Evolutionary conservation across 1,284 basidiomycete genomes (phyloP).

Genomic region (Trichosporon asahii): DNA sequence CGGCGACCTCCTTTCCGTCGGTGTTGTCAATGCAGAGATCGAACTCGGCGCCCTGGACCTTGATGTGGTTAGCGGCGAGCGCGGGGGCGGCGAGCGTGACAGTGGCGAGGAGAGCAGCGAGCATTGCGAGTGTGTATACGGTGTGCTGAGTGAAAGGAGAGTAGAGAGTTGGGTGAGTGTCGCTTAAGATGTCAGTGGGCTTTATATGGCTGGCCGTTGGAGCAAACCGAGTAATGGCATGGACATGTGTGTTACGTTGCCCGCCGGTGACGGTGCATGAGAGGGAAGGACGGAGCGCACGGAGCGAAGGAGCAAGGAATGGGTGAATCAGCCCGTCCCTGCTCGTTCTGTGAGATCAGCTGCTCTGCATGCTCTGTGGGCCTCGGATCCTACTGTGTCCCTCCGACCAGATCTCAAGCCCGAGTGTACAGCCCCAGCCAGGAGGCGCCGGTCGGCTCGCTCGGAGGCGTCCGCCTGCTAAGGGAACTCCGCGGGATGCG

Average conservation of each 20-base stretch:
- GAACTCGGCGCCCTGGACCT: not conserved
- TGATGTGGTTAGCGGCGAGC: not conserved
- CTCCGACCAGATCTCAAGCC: not conserved
- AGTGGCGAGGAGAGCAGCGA: not conserved
- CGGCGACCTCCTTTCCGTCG: not conserved
- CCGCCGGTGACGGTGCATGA: too few relatives aligned
- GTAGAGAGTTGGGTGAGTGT: not conserved
- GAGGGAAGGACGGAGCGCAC: too few relatives aligned
- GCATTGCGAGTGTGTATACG: not conserved
- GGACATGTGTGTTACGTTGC: not conserved
- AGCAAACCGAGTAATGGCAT: not conserved
- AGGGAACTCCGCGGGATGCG: not conserved
- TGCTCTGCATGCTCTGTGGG: not conserved
- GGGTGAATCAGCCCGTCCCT: not conserved
- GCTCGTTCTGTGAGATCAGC: not conserved
- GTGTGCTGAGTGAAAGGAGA: not conserved
- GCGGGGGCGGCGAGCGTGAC: not conserved
- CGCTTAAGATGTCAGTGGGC: not conserved
- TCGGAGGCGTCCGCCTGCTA: not conserved
- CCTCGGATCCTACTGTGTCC: not conserved
- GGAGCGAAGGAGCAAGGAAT: not conserved
- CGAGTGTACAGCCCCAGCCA: not conserved
- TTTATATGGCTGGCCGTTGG: not conserved
- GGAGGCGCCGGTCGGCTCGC: not conserved
- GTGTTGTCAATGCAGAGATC: conserved; percentile 4